A percentile compares a stretch with the other conserved stretches of the same genome.
phyloP scores from a whole-genome alignment of 768 basidiomycete genomes.

The Pisolithus albus region DNA sequence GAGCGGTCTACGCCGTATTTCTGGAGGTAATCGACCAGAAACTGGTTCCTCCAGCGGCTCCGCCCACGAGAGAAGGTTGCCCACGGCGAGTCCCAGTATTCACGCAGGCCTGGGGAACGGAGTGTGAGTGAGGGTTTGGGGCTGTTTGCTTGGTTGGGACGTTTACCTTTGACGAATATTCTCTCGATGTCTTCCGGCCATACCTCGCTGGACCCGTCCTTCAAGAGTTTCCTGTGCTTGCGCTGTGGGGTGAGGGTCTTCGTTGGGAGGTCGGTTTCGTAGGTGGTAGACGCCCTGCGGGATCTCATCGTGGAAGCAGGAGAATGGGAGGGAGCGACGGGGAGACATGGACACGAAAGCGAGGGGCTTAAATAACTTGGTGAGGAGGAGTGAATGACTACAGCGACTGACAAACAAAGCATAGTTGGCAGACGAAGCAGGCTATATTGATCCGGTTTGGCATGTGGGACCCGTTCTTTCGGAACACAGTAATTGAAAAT shows the following conservation, averaged over 20 bases:
- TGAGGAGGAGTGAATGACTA: slow-evolving; percentile 14
- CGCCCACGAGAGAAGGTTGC: slow-evolving; percentile 75
- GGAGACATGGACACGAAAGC: slow-evolving; percentile 11
- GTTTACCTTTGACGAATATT: slow-evolving; percentile 66
- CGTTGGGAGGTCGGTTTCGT: slow-evolving; percentile 12
- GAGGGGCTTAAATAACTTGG: slow-evolving; percentile 30
- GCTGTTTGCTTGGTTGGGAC: slow-evolving; percentile 1
- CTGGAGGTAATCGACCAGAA: slow-evolving; percentile 73
- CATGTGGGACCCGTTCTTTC: slow-evolving; percentile 18
- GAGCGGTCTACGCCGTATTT: slow-evolving; percentile 63
- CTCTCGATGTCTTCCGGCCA: slow-evolving; percentile 78
- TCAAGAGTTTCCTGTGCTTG: slow-evolving; percentile 79
- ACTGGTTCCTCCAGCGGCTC: slow-evolving; percentile 79
- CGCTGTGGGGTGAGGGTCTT: slow-evolving; percentile 56
- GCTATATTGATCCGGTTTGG: slow-evolving; percentile 16
- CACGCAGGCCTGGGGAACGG: slow-evolving; percentile 48
- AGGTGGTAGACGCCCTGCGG: slow-evolving; percentile 12
- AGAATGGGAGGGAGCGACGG: slow-evolving; percentile 12
- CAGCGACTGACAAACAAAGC: slow-evolving; percentile 3
- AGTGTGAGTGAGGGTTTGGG: background rate
- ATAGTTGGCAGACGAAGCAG: no score
- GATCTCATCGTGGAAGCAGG: slow-evolving; percentile 17
- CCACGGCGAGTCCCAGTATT: slow-evolving; percentile 78
- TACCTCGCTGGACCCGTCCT: slow-evolving; percentile 71
- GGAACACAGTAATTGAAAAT: slow-evolving; percentile 23